Evolutionary conservation across 805 yeast species (phyloP).

Genomic region (Ascoidea tarda): DNA sequence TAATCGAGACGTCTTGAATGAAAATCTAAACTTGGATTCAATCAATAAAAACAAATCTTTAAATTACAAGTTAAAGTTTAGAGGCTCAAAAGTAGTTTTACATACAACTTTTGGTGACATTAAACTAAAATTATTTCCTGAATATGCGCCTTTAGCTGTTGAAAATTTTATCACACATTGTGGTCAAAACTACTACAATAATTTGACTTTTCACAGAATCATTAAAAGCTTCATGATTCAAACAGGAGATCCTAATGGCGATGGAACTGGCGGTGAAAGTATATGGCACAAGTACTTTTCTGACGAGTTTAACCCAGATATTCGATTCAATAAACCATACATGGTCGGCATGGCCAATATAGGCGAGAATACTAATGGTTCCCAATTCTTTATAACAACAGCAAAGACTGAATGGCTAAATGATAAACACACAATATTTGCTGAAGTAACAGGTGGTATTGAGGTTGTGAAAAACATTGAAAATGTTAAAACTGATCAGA

Average conservation of each 20-base stretch:
- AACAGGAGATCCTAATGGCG: slow-evolving; percentile 36
- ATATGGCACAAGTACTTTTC: slow-evolving; percentile 28
- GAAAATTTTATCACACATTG: slow-evolving; percentile 26
- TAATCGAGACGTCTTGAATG: background rate
- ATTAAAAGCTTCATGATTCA: slow-evolving; percentile 60
- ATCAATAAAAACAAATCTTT: background rate
- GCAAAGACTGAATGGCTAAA: slow-evolving; percentile 58
- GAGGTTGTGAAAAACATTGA: slow-evolving; percentile 58
- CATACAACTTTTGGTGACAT: slow-evolving; percentile 32
- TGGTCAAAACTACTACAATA: slow-evolving; percentile 23
- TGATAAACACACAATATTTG: slow-evolving; percentile 70
- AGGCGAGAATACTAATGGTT: slow-evolving; percentile 37
- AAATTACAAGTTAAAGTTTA: background rate
- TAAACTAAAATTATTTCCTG: slow-evolving; percentile 19
- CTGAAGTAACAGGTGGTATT: slow-evolving; percentile 53
- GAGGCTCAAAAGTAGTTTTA: slow-evolving; percentile 11
- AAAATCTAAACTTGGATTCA: background rate
- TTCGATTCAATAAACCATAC: slow-evolving; percentile 27
- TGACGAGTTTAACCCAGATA: slow-evolving; percentile 40
- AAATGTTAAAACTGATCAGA: slow-evolving; percentile 20
- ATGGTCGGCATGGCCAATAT: slow-evolving; percentile 53
- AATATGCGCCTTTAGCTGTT: slow-evolving; percentile 25
- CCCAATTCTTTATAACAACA: slow-evolving; percentile 64
- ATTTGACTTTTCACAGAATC: slow-evolving; percentile 40
- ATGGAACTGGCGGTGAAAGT: slow-evolving; percentile 34